phyloP scores from a whole-genome alignment of 1,139 yeast genomes.

The Pichiaceae sp. region DNA sequence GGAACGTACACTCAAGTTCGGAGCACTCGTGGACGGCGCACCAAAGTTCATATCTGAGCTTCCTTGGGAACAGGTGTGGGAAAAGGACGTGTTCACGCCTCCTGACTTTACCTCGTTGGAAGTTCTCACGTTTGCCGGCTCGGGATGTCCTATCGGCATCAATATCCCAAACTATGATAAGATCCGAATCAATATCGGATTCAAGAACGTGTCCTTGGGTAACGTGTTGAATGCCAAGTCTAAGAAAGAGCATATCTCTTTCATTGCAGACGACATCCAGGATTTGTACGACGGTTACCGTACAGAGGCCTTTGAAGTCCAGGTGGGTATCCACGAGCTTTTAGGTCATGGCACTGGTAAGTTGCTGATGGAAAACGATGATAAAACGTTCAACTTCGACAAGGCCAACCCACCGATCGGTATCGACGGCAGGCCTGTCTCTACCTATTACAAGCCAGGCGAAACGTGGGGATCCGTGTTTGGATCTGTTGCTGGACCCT shows the following conservation, averaged over 20 bases:
- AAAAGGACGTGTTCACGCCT: slow-evolving; percentile 79
- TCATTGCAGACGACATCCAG: slow-evolving; percentile 44
- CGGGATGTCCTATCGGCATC: slow-evolving; percentile 89
- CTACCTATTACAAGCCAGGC: slow-evolving; percentile 65
- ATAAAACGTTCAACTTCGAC: slow-evolving; percentile 68
- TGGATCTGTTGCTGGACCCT: slow-evolving; percentile 75
- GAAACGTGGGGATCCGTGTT: slow-evolving; percentile 88
- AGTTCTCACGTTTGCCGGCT: slow-evolving; percentile 81
- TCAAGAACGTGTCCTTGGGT: slow-evolving; percentile 83
- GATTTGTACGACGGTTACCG: slow-evolving; percentile 61
- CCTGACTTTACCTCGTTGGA: slow-evolving; percentile 90
- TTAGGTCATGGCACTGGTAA: slow-evolving; percentile 93
- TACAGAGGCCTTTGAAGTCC: slow-evolving; percentile 82
- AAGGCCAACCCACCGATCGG: slow-evolving; percentile 48
- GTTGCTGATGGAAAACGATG: slow-evolving; percentile 50
- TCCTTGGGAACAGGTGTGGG: slow-evolving; percentile 71
- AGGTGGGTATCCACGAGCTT: slow-evolving; percentile 86
- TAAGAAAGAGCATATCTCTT: slow-evolving; percentile 61
- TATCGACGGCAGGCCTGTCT: slow-evolving; percentile 47
- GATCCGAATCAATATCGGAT: slow-evolving; percentile 73
- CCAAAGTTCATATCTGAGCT: slow-evolving; percentile 52
- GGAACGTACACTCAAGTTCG: slow-evolving; percentile 76
- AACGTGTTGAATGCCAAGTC: slow-evolving; percentile 75
- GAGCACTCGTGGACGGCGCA: slow-evolving; percentile 59
- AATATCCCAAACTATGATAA: slow-evolving; percentile 90